Evolutionary conservation across 2,329 filamentous ascomycete species (phyloP), one percentile per base, ranked within the genome.

Genomic region (Helicocarpus griseus): DNA sequence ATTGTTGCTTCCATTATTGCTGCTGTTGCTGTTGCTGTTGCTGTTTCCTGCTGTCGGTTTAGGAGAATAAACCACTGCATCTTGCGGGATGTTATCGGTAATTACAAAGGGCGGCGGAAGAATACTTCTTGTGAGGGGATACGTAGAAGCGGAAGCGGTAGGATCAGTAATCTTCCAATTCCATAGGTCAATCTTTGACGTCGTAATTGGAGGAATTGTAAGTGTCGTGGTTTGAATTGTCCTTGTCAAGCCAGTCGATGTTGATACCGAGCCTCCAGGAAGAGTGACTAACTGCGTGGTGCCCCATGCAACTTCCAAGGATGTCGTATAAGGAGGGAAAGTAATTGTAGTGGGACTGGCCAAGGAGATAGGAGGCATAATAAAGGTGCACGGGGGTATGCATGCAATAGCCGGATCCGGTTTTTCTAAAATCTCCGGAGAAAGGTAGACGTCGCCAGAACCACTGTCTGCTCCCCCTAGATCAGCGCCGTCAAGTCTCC

Each of bases 331-430:
- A 39, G 47, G 56, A 22, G 54, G 56, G 48, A 58, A 54, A n/a
- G 29, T 53, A 24, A 59, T 55, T 1, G 57, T 59, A 21, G 57
- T 56, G 13, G 41, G 21, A 9, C 14, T 31, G 7, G 26, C 7
- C 8, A 59, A 38, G 29, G 53, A 29, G 11, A 52, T 29, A 9
- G 56, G 54, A 26, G 57, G 57, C 40, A 59, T 43, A 33, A 59
- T 54, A 43, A 58, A 55, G n/a, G 53, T 52, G 39, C 57, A 59
- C 7, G 56, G 57, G 11, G 56, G 56, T 17, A 53, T 46, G 36
- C 57, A 59, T 5, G 50, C 36, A 28, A 58, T 50, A 19, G 22
- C 38, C n/a, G 53, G 57, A 19, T 55, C 43, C 4, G 44, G 11
- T n/a, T 51, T 43, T 17, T 44, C 45, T 21, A 51, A 56, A 39